These are phyloP conservation scores for Podospora fimiseda DNA, from an alignment of 495 filamentous ascomycete genomes.

Conservation along the genomic window DNA sequence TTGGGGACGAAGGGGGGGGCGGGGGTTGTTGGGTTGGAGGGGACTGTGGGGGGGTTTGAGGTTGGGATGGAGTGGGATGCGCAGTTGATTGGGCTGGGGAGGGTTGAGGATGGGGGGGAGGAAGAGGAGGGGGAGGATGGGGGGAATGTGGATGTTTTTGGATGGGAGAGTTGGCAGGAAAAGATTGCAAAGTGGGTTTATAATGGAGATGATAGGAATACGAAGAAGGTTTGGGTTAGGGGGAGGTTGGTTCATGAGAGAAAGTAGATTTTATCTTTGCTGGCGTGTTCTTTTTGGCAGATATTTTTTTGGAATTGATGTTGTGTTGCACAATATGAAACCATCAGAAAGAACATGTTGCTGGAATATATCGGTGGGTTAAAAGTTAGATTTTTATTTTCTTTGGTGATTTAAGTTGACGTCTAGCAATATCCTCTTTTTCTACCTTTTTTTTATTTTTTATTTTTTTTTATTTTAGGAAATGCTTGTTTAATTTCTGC, in stretches of 20 bases:
- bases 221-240: conserved; percentile 69
- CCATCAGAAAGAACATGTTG: background rate
- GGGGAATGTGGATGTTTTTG: conserved; percentile 72
- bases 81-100: conserved; percentile 61
- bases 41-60: conserved; percentile 68
- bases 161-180: conserved; percentile 74
- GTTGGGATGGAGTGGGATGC: conserved; percentile 89
- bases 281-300: background rate
- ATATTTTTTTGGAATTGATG: too few relatives aligned
- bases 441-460: too few relatives aligned
- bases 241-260: conserved; percentile 68
- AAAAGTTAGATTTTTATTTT: too few relatives aligned
- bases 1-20: conserved; percentile 79
- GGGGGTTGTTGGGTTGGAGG: conserved; percentile 61
- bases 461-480: too few relatives aligned
- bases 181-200: conserved; percentile 83
- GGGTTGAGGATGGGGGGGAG: conserved; percentile 34
- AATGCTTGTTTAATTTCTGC: too few relatives aligned
- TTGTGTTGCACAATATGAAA: background rate
- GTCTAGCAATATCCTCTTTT: too few relatives aligned
- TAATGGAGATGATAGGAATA: conserved; percentile 81
- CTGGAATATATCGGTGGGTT: background rate
- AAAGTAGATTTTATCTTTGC: conserved; percentile 8
- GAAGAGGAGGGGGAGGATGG: conserved; percentile 22
- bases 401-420: too few relatives aligned